Evolutionary conservation across 139 green algal genomes (phyloP), one percentile per base, ranked within the genome.

Genomic region (Chlamydomonas sp.): DNA sequence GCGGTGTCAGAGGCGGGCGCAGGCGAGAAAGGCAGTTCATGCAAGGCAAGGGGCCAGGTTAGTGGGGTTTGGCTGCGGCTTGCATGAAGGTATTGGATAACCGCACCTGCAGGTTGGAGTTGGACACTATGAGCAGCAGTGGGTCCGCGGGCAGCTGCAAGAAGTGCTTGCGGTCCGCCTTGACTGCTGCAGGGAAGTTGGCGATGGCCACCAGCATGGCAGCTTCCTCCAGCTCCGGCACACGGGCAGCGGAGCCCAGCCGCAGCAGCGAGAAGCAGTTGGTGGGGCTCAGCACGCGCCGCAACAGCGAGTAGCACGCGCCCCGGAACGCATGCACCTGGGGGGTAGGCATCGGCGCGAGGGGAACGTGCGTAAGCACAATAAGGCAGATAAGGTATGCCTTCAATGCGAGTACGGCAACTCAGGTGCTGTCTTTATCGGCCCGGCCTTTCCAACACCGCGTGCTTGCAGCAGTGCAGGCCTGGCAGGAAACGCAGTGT

Each of bases 61-160:
- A 9, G 9, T 49, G 31, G 31, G 31, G 31, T 49, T 49, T 49
- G 31, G 31, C 31, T 49, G 31, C 31, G 31, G 31, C 31, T 49
- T 49, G 31, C 31, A 49, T 49, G 31, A 49, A 49, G 31, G 31
- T 49, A 49, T 49, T 49, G 31, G 31, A 49, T 49, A 49, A 49
- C 31, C 71, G n/a, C 80, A 74, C 82, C 82, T 87, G 82, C 82
- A 87, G 72, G 61, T 87, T 49, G n/a, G 68, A 79, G 82, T 87
- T 87, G 72, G 82, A 80, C 6, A 61, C 59, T 0, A 87, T 69
- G 17, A 63, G n/a, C 61, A 87, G 72, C 82, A 87, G 68, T 16
- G 49, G 8, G 8, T 15, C 9, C 18, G 67, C 62, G 20, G 80
- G 72, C 72, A 80, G 71, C 31, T 61, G 18, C 61, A 87, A 72